Conservation (phyloP, 441 rosid genomes). For the Bruguiera hainesii region DNA sequence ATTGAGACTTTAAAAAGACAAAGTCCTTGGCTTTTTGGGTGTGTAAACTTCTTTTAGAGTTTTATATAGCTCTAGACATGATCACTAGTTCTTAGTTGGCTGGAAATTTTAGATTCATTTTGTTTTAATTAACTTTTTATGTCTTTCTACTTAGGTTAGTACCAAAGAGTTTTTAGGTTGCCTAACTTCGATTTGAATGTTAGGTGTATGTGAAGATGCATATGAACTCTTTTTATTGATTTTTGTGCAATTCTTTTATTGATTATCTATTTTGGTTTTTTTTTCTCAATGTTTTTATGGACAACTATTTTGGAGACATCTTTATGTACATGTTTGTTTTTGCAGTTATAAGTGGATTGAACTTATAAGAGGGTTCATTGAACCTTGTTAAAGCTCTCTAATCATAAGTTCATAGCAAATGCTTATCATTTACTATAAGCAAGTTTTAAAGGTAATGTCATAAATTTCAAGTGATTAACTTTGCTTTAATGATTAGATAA, state of each 20-base stretch:
- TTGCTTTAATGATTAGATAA: too few relatives aligned
- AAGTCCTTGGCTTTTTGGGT: too few relatives aligned
- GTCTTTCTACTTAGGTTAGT: constrained; percentile 40
- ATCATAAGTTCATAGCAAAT: constrained; percentile 46
- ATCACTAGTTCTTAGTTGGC: too few relatives aligned
- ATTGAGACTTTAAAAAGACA: too few relatives aligned
- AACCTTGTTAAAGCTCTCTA: constrained; percentile 79
- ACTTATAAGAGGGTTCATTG: constrained; percentile 93
- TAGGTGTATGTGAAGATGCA: constrained; percentile 90
- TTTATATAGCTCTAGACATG: too few relatives aligned
- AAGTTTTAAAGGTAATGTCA: constrained; percentile 55
- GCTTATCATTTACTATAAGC: constrained; percentile 55
- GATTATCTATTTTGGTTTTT: background rate
- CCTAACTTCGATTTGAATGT: constrained; percentile 75
- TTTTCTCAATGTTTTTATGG: background rate
- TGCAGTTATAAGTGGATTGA: constrained; percentile 59
- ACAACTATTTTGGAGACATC: background rate
- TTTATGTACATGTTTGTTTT: background rate
- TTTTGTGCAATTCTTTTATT: background rate
- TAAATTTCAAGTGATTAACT: background rate
- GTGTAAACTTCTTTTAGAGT: too few relatives aligned
- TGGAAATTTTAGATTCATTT: too few relatives aligned
- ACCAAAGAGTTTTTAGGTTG: constrained; percentile 72
- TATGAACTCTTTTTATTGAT: background rate
- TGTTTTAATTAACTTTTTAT: too few relatives aligned